These are phyloP conservation scores for Claviceps sp. DNA, from an alignment of 2,329 filamentous ascomycete species.

Conservation along the genomic window DNA sequence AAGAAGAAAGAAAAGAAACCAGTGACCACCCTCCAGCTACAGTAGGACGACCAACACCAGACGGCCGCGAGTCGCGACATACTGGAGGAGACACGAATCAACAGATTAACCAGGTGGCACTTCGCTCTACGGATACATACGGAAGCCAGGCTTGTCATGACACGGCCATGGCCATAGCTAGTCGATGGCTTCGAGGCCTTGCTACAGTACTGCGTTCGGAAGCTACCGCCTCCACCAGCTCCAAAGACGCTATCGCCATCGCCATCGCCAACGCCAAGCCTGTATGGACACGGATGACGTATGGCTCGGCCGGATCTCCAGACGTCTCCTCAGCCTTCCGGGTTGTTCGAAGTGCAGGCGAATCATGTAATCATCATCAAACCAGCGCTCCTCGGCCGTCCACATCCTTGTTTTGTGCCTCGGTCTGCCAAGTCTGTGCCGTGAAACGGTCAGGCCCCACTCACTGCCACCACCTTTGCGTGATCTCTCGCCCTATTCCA, in stretches of 20 bases:
- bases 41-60: too few species aligned
- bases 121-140: too few species aligned
- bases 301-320: neutral
- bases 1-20: neutral
- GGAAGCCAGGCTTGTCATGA: too few species aligned
- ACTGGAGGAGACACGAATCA: too few species aligned
- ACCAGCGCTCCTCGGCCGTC: neutral
- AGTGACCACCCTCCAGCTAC: too few species aligned
- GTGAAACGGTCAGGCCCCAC: neutral
- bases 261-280: neutral
- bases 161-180: neutral
- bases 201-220: neutral
- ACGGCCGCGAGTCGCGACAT: too few species aligned
- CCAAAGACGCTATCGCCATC: neutral
- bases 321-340: neutral
- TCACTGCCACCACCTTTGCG: neutral
- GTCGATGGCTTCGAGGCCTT: neutral
- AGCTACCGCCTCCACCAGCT: neutral
- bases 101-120: too few species aligned
- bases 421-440: neutral
- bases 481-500: neutral
- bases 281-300: neutral
- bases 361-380: neutral
- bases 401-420: neutral
- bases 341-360: neutral